A percentile compares a stretch with the other conserved stretches of the same genome.
Evolutionary conservation across 192 early-diverging fungal species (phyloP).

Genomic region (Umbelopsis sp.): DNA sequence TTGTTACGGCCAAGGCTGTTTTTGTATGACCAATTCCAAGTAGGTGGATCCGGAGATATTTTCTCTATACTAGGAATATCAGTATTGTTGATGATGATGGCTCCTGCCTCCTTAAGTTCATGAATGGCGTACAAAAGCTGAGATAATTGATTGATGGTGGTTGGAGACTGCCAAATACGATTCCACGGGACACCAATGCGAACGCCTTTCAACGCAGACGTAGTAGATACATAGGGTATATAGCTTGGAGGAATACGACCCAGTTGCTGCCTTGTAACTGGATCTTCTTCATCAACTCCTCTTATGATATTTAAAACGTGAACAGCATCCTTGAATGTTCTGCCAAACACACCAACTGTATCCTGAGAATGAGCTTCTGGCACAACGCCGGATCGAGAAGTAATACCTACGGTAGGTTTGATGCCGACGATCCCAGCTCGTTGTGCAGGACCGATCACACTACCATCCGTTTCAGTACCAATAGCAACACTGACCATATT

Average conservation of each 20-base stretch:
- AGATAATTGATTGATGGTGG: neutral
- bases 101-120: slow-evolving; percentile 28
- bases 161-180: neutral
- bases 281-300: slow-evolving; percentile 26
- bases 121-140: neutral
- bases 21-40: slow-evolving; percentile 18
- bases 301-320: slow-evolving; percentile 34
- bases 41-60: neutral
- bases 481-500: slow-evolving; percentile 38
- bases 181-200: slow-evolving; percentile 12
- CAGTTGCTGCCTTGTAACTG: slow-evolving; percentile 11
- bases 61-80: slow-evolving; percentile 1
- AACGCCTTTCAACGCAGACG: neutral
- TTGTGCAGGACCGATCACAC: slow-evolving; percentile 55
- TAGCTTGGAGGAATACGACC: neutral
- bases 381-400: slow-evolving; percentile 57
- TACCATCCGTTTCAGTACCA: slow-evolving; percentile 64
- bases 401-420: slow-evolving; percentile 60
- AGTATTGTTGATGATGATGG: slow-evolving; percentile 32
- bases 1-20: neutral
- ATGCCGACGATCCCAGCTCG: slow-evolving; percentile 59
- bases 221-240: neutral
- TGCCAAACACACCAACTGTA: slow-evolving; percentile 53
- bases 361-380: slow-evolving; percentile 55
- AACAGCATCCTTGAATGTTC: slow-evolving; percentile 36